Evolutionary conservation across 176 grass and related monocot genomes (phyloP).

Genomic region (Oryza glaberrima): DNA sequence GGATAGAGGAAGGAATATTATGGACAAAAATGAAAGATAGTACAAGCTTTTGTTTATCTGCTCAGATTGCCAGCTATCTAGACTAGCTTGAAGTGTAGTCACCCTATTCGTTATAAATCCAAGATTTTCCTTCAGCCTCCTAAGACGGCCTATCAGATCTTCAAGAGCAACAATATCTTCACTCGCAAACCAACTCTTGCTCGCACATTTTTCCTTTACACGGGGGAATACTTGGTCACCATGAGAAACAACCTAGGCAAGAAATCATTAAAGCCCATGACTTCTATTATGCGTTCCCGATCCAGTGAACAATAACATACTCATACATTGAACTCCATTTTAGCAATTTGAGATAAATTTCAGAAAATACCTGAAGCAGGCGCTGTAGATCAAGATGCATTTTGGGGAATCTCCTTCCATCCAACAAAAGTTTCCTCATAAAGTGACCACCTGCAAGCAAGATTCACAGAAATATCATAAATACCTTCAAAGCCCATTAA

Average conservation of each 20-base stretch:
- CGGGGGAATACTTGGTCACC: conserved; percentile 92
- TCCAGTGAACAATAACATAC: background rate
- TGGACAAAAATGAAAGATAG: conserved; percentile 91
- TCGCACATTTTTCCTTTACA: conserved; percentile 80
- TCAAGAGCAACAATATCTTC: conserved; percentile 73
- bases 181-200: conserved; percentile 75
- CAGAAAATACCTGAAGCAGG: conserved; percentile 75
- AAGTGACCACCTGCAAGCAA: conserved; percentile 75
- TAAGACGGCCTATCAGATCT: conserved; percentile 78
- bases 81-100: conserved; percentile 83
- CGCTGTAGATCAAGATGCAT: conserved; percentile 95
- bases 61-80: conserved; percentile 95
- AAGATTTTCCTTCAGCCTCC: conserved; percentile 91
- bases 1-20: conserved; percentile 90
- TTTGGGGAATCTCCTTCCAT: conserved; percentile 89
- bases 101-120: conserved; percentile 87
- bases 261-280: background rate
- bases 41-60: conserved; percentile 94
- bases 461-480: conserved; percentile 11
- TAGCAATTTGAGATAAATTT: conserved; percentile 10
- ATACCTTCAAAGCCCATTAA: background rate
- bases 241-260: conserved; percentile 81
- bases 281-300: background rate
- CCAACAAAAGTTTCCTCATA: conserved; percentile 85
- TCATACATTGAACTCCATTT: background rate